Evolutionary conservation across 2,329 filamentous ascomycete genomes (phyloP).

Genomic region (Macrophomina tecta): DNA sequence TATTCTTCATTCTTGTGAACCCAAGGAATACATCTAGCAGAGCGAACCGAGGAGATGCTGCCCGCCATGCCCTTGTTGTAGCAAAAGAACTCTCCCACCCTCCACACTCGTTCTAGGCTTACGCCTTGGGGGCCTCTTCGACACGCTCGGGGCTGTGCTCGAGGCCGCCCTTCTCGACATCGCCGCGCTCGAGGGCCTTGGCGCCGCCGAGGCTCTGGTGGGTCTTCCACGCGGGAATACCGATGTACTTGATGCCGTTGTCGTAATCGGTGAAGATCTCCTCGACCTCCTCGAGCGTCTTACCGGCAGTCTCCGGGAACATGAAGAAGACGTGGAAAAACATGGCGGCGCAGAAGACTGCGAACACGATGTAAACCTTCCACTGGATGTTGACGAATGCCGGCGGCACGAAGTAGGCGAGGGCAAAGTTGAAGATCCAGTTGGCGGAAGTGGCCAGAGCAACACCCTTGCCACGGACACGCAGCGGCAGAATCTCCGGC

Average conservation of each 20-base stretch:
- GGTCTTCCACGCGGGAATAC: slow-evolving; percentile 64
- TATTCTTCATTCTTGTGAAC: neutral
- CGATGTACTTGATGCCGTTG: slow-evolving; percentile 50
- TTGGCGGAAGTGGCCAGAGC: slow-evolving; percentile 66
- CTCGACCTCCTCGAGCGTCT: slow-evolving; percentile 78
- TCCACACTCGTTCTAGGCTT: neutral
- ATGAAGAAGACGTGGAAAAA: slow-evolving; percentile 71
- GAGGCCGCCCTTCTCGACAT: slow-evolving; percentile 33
- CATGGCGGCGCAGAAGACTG: slow-evolving; percentile 71
- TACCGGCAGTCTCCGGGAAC: slow-evolving; percentile 73
- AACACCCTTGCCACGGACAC: slow-evolving; percentile 68
- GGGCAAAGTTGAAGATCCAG: slow-evolving; percentile 63
- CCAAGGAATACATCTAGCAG: neutral
- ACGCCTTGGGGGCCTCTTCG: slow-evolving; percentile 31
- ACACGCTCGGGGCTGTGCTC: slow-evolving; percentile 35
- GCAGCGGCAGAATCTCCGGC: slow-evolving; percentile 67
- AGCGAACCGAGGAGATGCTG: neutral
- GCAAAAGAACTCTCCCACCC: neutral
- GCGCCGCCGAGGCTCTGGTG: slow-evolving; percentile 35
- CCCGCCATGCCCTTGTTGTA: neutral
- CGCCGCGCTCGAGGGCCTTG: slow-evolving; percentile 35
- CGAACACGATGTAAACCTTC: slow-evolving; percentile 77
- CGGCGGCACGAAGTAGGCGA: slow-evolving; percentile 61
- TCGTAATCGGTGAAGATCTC: slow-evolving; percentile 64
- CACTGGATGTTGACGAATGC: slow-evolving; percentile 64